Evolutionary conservation across 2,329 filamentous ascomycete genomes (phyloP).

Genomic region (Metarhizium guizhouense): DNA sequence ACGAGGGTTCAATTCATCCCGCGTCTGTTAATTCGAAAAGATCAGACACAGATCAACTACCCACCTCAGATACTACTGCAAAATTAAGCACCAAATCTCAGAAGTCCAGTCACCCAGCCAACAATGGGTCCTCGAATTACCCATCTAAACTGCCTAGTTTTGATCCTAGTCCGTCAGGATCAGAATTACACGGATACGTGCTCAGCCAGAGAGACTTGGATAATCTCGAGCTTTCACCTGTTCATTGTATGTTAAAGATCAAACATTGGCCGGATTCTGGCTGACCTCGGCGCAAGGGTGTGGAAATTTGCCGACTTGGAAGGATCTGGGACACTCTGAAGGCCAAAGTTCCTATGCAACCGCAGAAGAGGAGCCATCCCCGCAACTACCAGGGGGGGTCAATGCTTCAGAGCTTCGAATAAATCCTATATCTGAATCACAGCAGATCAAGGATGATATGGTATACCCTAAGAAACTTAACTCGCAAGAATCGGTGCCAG

Average conservation of each 20-base stretch:
- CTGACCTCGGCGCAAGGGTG: conserved; percentile 13
- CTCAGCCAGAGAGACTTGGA: conserved; percentile 24
- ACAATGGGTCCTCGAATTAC: conserved; percentile 24
- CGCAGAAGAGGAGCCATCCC: conserved; percentile 10
- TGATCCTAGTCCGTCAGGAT: conserved; percentile 21
- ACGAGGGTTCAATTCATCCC: neutral
- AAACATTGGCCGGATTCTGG: neutral
- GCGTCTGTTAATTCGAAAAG: neutral
- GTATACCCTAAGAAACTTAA: neutral
- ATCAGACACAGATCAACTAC: neutral
- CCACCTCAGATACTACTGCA: neutral
- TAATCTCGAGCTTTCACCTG: conserved; percentile 25
- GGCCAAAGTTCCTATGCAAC: conserved; percentile 17
- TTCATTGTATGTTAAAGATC: conserved; percentile 19
- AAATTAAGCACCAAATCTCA: neutral
- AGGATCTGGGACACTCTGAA: conserved; percentile 12
- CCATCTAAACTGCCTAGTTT: conserved; percentile 24
- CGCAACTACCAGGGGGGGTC: neutral
- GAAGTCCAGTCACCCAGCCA: conserved; percentile 10
- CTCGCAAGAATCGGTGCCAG: neutral
- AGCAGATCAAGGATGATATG: neutral
- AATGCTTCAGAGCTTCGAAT: neutral
- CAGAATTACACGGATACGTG: conserved; percentile 17
- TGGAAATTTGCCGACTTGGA: conserved; percentile 10
- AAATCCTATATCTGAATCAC: neutral